Evolutionary conservation across 768 basidiomycete genomes (phyloP).

Genomic region (Candolleomyces aberdarensis): DNA sequence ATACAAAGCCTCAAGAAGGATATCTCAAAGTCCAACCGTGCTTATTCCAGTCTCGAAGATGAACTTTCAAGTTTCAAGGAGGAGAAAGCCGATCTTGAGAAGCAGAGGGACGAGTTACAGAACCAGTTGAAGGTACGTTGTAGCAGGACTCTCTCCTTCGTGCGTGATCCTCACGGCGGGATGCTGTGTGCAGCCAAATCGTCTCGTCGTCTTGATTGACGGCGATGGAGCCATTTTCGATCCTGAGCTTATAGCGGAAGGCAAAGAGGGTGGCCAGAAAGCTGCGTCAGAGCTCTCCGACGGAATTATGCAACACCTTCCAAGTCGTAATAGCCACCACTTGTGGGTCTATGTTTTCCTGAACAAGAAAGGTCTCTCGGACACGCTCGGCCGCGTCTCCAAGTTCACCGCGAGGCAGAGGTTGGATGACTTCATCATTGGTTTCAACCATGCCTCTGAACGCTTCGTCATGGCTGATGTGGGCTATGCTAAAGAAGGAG

Average conservation of each 20-base stretch:
- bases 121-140: too few species aligned
- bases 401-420: constrained; percentile 32
- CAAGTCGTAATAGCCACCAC: constrained; percentile 40
- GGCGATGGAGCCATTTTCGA: constrained; percentile 66
- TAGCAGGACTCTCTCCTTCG: too few species aligned
- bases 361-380: constrained; percentile 59
- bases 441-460: constrained; percentile 67
- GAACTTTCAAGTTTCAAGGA: too few species aligned
- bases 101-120: too few species aligned
- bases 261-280: constrained; percentile 54
- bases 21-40: too few species aligned
- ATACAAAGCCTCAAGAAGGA: too few species aligned
- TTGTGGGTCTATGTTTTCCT: constrained; percentile 62
- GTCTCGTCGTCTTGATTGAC: constrained; percentile 52
- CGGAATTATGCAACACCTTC: constrained; percentile 33
- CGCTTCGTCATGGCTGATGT: constrained; percentile 70
- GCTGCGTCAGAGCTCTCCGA: constrained; percentile 51
- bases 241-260: constrained; percentile 47
- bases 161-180: too few species aligned
- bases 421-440: constrained; percentile 65
- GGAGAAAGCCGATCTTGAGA: too few species aligned
- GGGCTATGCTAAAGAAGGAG: constrained; percentile 68
- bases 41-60: too few species aligned
- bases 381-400: constrained; percentile 43
- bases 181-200: constrained; percentile 31